These are phyloP conservation scores for Cladosporium velox DNA, from an alignment of 2,329 filamentous ascomycete species.

Conservation along the genomic window DNA sequence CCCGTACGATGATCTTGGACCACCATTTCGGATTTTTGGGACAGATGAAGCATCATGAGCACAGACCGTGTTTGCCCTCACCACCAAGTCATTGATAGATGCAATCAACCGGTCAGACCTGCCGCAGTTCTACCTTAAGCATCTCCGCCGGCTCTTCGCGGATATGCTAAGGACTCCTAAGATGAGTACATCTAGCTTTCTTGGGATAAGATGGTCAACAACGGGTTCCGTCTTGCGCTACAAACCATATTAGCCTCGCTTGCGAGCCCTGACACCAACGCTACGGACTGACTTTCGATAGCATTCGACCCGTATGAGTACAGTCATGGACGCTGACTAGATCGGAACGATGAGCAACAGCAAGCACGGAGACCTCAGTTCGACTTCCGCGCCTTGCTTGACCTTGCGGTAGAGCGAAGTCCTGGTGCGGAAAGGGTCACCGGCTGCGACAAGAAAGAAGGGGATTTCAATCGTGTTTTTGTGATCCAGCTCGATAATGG, in stretches of 20 bases:
- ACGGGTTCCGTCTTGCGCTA: neutral
- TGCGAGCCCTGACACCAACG: neutral
- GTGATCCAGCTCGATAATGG: slow-evolving; percentile 42
- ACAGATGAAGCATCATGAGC: neutral
- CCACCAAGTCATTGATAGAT: neutral
- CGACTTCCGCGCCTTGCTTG: neutral
- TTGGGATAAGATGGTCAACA: neutral
- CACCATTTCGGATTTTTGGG: neutral
- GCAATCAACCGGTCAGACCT: neutral
- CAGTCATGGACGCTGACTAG: neutral
- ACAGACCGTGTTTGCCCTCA: neutral
- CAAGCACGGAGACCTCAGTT: neutral
- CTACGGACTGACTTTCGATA: neutral
- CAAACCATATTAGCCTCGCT: neutral
- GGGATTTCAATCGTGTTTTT: slow-evolving; percentile 40
- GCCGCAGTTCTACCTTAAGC: neutral
- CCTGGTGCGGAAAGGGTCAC: neutral
- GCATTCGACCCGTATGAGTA: neutral
- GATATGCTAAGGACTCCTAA: neutral
- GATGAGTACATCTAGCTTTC: neutral
- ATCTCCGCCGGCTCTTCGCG: neutral
- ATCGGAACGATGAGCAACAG: neutral
- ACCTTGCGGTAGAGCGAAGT: neutral
- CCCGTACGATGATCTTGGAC: neutral
- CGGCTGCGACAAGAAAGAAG: slow-evolving; percentile 27